phyloP scores from a whole-genome alignment of 768 basidiomycete genomes.

The Podaxis carcinomalis region DNA sequence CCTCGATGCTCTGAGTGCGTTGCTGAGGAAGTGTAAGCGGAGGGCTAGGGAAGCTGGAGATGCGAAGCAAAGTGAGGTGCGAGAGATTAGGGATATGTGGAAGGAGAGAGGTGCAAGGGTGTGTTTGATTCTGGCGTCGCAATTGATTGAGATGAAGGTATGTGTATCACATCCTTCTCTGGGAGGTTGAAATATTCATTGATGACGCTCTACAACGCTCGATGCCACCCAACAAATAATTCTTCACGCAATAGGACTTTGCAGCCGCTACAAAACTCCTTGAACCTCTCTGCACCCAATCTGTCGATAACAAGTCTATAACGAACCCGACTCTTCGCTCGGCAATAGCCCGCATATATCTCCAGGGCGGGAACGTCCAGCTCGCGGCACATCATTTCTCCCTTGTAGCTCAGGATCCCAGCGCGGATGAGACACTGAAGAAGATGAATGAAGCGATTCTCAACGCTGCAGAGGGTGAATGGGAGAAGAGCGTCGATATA shows the following conservation, averaged over 20 bases:
- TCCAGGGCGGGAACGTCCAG: slow-evolving; percentile 65
- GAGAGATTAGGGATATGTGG: slow-evolving; percentile 65
- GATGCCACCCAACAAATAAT: not conserved
- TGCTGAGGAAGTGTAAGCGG: slow-evolving; percentile 57
- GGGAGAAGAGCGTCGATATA: slow-evolving; percentile 45
- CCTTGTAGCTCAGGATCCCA: slow-evolving; percentile 39
- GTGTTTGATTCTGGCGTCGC: slow-evolving; percentile 75
- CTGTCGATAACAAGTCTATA: slow-evolving; percentile 3
- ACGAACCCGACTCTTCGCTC: slow-evolving; percentile 59
- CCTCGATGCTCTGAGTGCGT: slow-evolving; percentile 64
- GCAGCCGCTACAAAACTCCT: slow-evolving; percentile 65
- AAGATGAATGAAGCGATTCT: slow-evolving; percentile 66
- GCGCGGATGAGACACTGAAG: slow-evolving; percentile 39
- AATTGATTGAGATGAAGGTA: slow-evolving; percentile 84
- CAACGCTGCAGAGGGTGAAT: slow-evolving; percentile 67
- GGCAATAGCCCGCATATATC: slow-evolving; percentile 67
- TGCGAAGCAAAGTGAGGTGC: slow-evolving; percentile 13
- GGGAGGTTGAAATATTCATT: not conserved
- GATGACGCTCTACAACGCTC: not conserved
- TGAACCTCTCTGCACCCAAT: slow-evolving; percentile 55
- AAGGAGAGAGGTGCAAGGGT: slow-evolving; percentile 73
- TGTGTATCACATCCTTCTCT: slow-evolving; percentile 1
- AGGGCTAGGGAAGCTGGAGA: slow-evolving; percentile 36
- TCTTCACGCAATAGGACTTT: slow-evolving; percentile 46
- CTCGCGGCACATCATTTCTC: slow-evolving; percentile 59